Conservation (phyloP, 352 stramenopile genomes). For the Globisporangium abappressorium region DNA sequence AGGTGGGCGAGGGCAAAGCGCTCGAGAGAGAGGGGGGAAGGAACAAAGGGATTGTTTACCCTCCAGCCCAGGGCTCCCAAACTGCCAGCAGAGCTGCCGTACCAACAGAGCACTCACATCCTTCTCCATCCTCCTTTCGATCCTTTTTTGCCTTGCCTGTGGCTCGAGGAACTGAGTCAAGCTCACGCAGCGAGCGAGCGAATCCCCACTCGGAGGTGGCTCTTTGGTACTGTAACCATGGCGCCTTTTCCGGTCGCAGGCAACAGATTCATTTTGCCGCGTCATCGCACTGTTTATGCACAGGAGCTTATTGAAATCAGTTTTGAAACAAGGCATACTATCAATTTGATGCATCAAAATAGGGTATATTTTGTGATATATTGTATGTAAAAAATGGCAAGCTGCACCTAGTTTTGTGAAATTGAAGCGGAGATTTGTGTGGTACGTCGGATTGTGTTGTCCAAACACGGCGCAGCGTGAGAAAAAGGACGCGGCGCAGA, state of each 20-base stretch:
- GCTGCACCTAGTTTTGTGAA: background rate
- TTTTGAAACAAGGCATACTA: background rate
- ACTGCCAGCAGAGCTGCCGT: too few relatives aligned
- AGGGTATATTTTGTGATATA: background rate
- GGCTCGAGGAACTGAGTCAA: background rate
- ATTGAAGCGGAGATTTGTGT: background rate
- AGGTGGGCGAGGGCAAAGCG: background rate
- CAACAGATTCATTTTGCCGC: constrained; percentile 2
- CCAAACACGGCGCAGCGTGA: background rate
- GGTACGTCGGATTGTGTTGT: constrained; percentile 7
- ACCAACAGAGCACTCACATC: background rate
- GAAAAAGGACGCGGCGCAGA: background rate
- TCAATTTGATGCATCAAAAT: background rate
- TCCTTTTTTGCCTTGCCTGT: background rate
- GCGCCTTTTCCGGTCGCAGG: background rate
- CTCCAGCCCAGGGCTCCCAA: too few relatives aligned
- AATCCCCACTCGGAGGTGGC: background rate
- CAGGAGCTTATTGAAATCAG: background rate
- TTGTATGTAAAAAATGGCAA: background rate
- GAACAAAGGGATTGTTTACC: background rate
- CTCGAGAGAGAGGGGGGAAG: background rate
- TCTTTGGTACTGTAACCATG: background rate
- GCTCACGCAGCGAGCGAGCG: background rate
- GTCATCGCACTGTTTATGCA: background rate
- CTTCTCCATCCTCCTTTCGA: constrained; percentile 1